phyloP scores from a whole-genome alignment of 2,329 filamentous ascomycete species.

The Macrophomina tecta region DNA sequence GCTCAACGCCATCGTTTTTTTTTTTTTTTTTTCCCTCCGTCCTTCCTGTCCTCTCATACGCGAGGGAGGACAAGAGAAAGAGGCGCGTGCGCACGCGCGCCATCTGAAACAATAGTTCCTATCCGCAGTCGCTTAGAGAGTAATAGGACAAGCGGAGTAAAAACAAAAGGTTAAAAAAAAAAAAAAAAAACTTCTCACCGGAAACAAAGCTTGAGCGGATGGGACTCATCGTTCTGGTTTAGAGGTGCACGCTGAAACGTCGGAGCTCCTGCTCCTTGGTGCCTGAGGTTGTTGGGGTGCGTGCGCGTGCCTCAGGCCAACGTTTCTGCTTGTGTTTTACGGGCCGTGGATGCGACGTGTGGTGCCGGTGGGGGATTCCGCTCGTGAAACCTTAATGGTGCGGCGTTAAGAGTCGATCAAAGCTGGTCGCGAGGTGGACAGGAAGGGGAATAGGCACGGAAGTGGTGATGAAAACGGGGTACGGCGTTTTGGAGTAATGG shows the following conservation, averaged over 20 bases:
- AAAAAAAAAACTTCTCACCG: neutral
- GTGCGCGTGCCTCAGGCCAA: neutral
- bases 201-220: neutral
- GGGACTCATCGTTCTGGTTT: neutral
- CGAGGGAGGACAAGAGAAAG: too few relatives aligned
- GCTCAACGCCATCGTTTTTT: neutral
- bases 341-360: neutral
- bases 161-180: neutral
- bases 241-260: neutral
- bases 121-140: neutral
- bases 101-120: conserved; percentile 7
- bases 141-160: too few relatives aligned
- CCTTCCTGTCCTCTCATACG: too few relatives aligned
- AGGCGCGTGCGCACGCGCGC: neutral
- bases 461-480: too few relatives aligned
- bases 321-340: neutral
- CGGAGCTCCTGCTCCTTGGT: too few relatives aligned
- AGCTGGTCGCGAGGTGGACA: neutral
- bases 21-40: neutral
- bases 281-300: neutral
- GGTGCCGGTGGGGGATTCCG: neutral
- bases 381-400: conserved; percentile 10
- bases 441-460: neutral
- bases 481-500: too few relatives aligned
- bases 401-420: neutral